phyloP scores from a whole-genome alignment of 768 basidiomycete genomes.

The Naganishia onofrii region DNA sequence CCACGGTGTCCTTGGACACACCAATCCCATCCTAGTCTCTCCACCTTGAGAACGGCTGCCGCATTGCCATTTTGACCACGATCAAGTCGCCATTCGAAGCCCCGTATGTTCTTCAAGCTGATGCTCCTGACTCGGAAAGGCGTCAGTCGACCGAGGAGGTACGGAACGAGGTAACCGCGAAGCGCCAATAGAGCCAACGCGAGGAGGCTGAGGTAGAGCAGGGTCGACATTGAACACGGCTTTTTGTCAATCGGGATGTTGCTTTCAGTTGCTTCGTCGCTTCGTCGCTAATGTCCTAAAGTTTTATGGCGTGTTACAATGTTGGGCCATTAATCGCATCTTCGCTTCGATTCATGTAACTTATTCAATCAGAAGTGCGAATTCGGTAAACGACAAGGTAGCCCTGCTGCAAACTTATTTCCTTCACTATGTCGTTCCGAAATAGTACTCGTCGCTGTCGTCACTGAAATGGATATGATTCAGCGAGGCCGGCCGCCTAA shows the following conservation, averaged over 20 bases:
- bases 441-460: too few species aligned
- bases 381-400: too few species aligned
- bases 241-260: neutral
- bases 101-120: conserved; percentile 32
- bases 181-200: conserved; percentile 25
- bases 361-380: too few species aligned
- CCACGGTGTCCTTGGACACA: conserved; percentile 23
- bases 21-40: conserved; percentile 37
- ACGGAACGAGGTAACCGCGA: conserved; percentile 34
- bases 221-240: conserved; percentile 5
- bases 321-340: neutral
- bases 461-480: too few species aligned
- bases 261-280: neutral
- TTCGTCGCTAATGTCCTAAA: neutral
- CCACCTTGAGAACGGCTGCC: conserved; percentile 37
- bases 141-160: conserved; percentile 29
- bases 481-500: too few species aligned
- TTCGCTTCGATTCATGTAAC: neutral
- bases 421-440: too few species aligned
- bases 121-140: conserved; percentile 31
- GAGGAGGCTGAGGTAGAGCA: conserved; percentile 18
- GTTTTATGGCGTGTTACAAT: neutral
- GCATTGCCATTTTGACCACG: conserved; percentile 11
- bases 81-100: conserved; percentile 41
- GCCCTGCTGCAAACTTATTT: too few species aligned